phyloP scores from a whole-genome alignment of 805 yeast species.

The Myxozyma nipponensis region DNA sequence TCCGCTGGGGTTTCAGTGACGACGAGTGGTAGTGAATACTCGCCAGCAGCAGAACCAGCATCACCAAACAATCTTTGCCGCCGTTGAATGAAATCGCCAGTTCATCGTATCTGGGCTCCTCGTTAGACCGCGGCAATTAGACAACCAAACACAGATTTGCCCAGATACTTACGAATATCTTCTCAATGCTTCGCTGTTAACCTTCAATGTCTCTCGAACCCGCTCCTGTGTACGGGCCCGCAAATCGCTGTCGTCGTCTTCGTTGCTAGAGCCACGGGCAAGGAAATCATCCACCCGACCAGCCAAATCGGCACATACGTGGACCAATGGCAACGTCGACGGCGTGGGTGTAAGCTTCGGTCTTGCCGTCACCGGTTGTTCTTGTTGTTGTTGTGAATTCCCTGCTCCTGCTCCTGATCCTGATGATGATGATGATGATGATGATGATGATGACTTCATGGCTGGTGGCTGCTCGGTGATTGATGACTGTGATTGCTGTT shows the following conservation, averaged over 20 bases:
- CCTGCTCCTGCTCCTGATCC: neutral
- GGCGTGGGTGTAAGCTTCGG: conserved; percentile 11
- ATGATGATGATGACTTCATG: neutral
- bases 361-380: neutral
- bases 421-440: neutral
- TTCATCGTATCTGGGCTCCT: conserved; percentile 38
- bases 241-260: conserved; percentile 6
- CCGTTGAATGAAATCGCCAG: conserved; percentile 88
- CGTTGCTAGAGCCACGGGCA: neutral
- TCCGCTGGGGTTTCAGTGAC: conserved; percentile 28
- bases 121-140: neutral
- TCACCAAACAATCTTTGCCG: conserved; percentile 93
- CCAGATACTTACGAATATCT: conserved; percentile 26
- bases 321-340: conserved; percentile 20
- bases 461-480: too few species aligned
- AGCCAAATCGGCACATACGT: conserved; percentile 21
- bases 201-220: conserved; percentile 30
- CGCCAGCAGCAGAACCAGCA: conserved; percentile 71
- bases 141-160: neutral
- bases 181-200: conserved; percentile 33
- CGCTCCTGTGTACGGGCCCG: conserved; percentile 28
- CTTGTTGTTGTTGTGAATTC: neutral
- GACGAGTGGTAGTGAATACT: conserved; percentile 38
- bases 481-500: too few species aligned
- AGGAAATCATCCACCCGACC: conserved; percentile 19